A percentile compares a stretch with the other conserved stretches of the same genome.
phyloP scores from a whole-genome alignment of 805 yeast species.

The Lipomyces sp. region DNA sequence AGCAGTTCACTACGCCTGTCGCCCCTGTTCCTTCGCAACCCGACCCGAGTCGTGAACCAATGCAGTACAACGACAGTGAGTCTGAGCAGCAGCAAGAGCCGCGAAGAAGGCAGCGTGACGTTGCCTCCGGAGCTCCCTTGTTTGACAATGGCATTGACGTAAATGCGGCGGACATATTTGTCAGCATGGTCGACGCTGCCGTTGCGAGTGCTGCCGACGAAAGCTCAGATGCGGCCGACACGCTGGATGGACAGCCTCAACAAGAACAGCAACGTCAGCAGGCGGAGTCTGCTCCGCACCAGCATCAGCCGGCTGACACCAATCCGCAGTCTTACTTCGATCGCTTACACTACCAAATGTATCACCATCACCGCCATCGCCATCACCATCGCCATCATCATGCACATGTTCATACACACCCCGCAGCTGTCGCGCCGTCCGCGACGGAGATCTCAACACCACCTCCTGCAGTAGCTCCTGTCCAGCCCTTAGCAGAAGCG shows the following conservation, averaged over 20 bases:
- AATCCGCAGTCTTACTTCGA: slow-evolving; percentile 6
- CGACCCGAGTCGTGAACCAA: not conserved
- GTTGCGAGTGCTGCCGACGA: not conserved
- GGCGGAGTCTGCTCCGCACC: not conserved
- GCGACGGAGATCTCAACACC: no score
- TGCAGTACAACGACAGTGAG: not conserved
- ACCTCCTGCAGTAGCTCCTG: not conserved
- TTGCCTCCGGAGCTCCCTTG: slow-evolving; percentile 1
- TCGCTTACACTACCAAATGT: slow-evolving; percentile 12
- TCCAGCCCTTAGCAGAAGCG: not conserved
- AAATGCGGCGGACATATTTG: slow-evolving; percentile 17
- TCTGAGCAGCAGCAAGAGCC: not conserved
- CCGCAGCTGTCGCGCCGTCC: no score
- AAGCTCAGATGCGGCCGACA: not conserved
- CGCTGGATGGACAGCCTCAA: not conserved
- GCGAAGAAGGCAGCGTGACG: not conserved
- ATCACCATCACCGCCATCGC: slow-evolving; percentile 22
- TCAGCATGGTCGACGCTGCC: slow-evolving; percentile 13
- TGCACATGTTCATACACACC: slow-evolving; percentile 13
- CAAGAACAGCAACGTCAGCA: no score
- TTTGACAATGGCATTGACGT: slow-evolving; percentile 19
- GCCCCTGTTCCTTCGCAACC: not conserved
- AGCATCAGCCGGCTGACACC: not conserved
- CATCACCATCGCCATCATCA: slow-evolving; percentile 24
- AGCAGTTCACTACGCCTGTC: not conserved